Evolutionary conservation across 1,284 basidiomycete genomes (phyloP).

Genomic region (Ceratobasidium sp.): DNA sequence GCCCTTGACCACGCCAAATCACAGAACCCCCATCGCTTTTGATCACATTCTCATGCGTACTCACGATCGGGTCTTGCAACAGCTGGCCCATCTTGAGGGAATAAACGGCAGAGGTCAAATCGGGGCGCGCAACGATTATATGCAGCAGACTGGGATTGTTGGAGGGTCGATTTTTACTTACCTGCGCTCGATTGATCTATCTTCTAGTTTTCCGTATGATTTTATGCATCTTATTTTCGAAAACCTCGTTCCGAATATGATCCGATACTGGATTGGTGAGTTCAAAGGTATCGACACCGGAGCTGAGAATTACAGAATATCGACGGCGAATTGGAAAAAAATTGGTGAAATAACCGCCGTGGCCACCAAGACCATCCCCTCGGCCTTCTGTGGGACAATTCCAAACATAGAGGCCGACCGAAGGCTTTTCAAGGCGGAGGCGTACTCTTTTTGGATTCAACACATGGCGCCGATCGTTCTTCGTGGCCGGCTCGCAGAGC

Average conservation of each 20-base stretch:
- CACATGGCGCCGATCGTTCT: constrained; percentile 17
- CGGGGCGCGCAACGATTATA: background rate
- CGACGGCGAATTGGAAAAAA: constrained; percentile 53
- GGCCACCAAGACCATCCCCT: constrained; percentile 55
- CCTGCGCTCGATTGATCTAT: constrained; percentile 17
- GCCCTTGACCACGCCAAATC: constrained; percentile 18
- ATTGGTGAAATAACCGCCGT: constrained; percentile 54
- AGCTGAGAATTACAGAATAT: constrained; percentile 53
- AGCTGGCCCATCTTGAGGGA: background rate
- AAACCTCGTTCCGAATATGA: constrained; percentile 46
- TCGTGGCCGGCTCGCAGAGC: background rate
- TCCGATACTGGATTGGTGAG: constrained; percentile 47
- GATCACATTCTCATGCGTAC: constrained; percentile 30
- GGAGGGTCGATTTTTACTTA: constrained; percentile 21
- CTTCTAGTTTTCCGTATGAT: constrained; percentile 40
- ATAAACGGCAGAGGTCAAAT: background rate
- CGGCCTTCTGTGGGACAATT: constrained; percentile 54
- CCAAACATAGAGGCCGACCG: constrained; percentile 59
- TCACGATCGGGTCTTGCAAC: background rate
- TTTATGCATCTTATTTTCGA: constrained; percentile 49
- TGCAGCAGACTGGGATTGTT: constrained; percentile 44
- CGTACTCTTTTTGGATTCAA: constrained; percentile 17
- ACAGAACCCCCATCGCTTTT: background rate
- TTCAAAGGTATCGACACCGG: constrained; percentile 61
- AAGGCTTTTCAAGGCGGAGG: constrained; percentile 49